phyloP scores from a whole-genome alignment of 805 yeast species.

The Metschnikowia sp. region DNA sequence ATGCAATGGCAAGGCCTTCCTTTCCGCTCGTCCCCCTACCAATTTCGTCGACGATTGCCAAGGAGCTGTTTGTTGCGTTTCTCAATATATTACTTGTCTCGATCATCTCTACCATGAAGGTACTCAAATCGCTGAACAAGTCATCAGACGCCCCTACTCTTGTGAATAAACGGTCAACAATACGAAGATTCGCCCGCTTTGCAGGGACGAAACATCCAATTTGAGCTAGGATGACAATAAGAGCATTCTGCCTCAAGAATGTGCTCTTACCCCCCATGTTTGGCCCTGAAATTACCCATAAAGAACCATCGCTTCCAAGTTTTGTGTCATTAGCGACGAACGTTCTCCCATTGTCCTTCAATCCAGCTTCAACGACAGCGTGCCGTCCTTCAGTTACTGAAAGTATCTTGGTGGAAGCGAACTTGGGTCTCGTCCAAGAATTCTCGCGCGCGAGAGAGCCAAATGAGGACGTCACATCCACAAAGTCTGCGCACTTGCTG shows the following conservation, averaged over 20 bases:
- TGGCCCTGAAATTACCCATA: constrained; percentile 28
- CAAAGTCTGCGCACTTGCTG: constrained; percentile 52
- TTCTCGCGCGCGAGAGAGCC: constrained; percentile 68
- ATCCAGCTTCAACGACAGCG: constrained; percentile 65
- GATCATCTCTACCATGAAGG: constrained; percentile 52
- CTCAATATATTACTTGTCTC: constrained; percentile 35
- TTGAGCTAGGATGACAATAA: constrained; percentile 48
- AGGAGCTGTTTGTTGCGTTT: constrained; percentile 35
- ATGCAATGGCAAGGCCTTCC: constrained; percentile 86
- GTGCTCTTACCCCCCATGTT: constrained; percentile 59
- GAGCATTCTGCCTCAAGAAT: constrained; percentile 45
- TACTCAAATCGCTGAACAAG: constrained; percentile 34
- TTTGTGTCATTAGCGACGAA: constrained; percentile 45
- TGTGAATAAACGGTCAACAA: constrained; percentile 47
- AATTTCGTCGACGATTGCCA: constrained; percentile 36
- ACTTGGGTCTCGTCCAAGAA: constrained; percentile 60
- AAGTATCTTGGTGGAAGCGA: constrained; percentile 48
- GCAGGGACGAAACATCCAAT: constrained; percentile 58
- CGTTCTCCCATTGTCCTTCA: constrained; percentile 34
- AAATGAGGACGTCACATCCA: constrained; percentile 75
- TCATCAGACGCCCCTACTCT: constrained; percentile 41
- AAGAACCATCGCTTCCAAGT: constrained; percentile 19
- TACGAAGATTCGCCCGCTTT: constrained; percentile 39
- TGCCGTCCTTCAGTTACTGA: constrained; percentile 62
- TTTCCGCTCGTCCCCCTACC: constrained; percentile 60